A percentile compares a stretch with the other conserved stretches of the same genome.
Evolutionary conservation across 179 eudicot genomes (phyloP).

Genomic region (Silene vulgaris): DNA sequence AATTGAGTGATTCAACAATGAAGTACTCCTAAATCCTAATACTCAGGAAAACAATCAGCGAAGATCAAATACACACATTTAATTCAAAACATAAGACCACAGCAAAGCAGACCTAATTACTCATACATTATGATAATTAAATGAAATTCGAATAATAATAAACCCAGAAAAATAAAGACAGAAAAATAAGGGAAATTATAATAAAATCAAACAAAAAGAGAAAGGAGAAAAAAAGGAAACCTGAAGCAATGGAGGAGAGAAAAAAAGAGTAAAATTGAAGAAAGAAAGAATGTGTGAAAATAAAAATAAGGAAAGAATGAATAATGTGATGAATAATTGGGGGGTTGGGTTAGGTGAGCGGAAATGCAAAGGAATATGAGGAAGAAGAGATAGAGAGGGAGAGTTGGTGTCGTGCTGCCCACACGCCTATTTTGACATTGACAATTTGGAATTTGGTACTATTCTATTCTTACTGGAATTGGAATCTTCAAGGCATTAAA

Average conservation of each 20-base stretch:
- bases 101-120: slow-evolving; percentile 1
- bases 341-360: slow-evolving; percentile 23
- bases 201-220: not conserved
- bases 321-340: not conserved
- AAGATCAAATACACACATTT: too few species aligned
- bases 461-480: too few species aligned
- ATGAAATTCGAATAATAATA: slow-evolving; percentile 1
- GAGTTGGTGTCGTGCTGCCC: slow-evolving; percentile 32
- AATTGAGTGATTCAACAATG: not conserved
- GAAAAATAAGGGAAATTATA: not conserved
- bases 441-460: not conserved
- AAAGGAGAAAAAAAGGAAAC: not conserved
- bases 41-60: not conserved
- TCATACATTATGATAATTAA: not conserved
- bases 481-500: too few species aligned
- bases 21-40: not conserved
- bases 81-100: too few species aligned
- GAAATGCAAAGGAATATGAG: not conserved
- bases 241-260: slow-evolving; percentile 15
- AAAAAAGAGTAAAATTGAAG: not conserved
- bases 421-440: slow-evolving; percentile 31
- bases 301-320: slow-evolving; percentile 1
- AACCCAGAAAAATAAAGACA: not conserved
- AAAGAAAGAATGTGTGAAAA: slow-evolving; percentile 7
- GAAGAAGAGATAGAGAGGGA: slow-evolving; percentile 8